These are phyloP conservation scores for Typha latifolia DNA, from an alignment of 176 grass and related monocot species.

Conservation along the genomic window DNA sequence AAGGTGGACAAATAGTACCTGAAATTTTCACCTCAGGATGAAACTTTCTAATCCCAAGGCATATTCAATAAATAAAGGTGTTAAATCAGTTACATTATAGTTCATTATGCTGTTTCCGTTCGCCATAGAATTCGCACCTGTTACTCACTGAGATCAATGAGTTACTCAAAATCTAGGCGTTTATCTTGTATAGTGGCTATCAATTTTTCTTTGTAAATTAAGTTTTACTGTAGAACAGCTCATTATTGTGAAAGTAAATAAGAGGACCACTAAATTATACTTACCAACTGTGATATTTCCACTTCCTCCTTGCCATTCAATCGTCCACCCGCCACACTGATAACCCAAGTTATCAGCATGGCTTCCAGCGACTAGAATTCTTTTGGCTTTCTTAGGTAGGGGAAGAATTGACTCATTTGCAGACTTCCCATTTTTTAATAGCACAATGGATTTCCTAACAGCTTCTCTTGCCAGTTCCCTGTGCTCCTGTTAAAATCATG, in stretches of 20 bases:
- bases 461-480: conserved; percentile 94
- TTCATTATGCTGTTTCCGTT: too few relatives aligned
- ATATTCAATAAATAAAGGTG: too few relatives aligned
- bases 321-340: conserved; percentile 97
- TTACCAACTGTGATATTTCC: conserved; percentile 82
- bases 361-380: conserved; percentile 79
- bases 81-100: too few relatives aligned
- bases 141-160: too few relatives aligned
- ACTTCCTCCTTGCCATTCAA: conserved; percentile 77
- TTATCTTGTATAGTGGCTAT: too few relatives aligned
- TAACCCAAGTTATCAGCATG: conserved; percentile 89
- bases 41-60: too few relatives aligned
- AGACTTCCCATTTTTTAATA: conserved; percentile 86
- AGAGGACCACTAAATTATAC: conserved; percentile 12
- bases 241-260: background rate
- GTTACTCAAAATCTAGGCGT: too few relatives aligned
- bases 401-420: conserved; percentile 49
- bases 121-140: too few relatives aligned
- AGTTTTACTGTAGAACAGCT: too few relatives aligned
- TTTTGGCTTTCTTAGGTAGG: conserved; percentile 81
- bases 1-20: too few relatives aligned
- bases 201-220: too few relatives aligned
- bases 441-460: conserved; percentile 91
- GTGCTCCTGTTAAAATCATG: conserved; percentile 59
- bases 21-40: too few relatives aligned